Conservation (phyloP, 228 moss, liverwort and hornwort species). For the Sphagnum fallax region DNA sequence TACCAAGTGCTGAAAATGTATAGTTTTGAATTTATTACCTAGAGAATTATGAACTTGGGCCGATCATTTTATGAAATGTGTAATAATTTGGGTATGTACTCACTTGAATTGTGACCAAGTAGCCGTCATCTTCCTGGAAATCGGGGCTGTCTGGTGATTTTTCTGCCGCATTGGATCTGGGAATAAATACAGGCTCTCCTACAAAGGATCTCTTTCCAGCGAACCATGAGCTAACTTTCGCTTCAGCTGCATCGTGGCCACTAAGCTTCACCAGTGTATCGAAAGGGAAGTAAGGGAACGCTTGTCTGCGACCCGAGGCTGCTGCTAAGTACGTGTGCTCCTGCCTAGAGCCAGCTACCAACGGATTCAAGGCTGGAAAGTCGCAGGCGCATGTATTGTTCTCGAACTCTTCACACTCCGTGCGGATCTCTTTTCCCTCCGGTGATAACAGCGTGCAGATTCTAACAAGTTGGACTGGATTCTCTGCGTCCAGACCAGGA, state of each 20-base stretch:
- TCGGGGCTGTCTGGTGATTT: conserved; percentile 3
- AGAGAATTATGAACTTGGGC: background rate
- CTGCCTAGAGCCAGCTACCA: conserved; percentile 10
- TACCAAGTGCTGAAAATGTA: too few species aligned
- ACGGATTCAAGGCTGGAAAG: conserved; percentile 20
- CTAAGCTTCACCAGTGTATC: conserved; percentile 17
- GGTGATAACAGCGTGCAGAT: conserved; percentile 5
- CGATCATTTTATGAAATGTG: background rate
- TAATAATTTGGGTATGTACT: background rate
- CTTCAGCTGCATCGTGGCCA: conserved; percentile 6
- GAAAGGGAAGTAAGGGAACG: conserved; percentile 25
- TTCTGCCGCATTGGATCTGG: conserved; percentile 1
- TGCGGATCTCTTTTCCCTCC: conserved; percentile 7
- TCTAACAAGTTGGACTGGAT: conserved; percentile 6
- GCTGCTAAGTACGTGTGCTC: conserved; percentile 18
- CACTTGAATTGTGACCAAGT: conserved; percentile 23
- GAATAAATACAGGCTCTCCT: conserved; percentile 28
- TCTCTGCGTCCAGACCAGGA: background rate
- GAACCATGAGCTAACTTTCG: conserved; percentile 14
- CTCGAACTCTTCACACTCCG: conserved; percentile 12
- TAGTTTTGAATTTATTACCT: background rate
- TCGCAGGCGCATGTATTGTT: conserved; percentile 19
- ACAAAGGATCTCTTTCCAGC: conserved; percentile 23
- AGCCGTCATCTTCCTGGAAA: conserved; percentile 31
- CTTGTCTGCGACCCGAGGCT: conserved; percentile 16